Percentiles rank a stretch among this genome's conserved stretches.
phyloP scores from a whole-genome alignment of 139 green algal genomes.

The Chlamydomonas sp. region DNA sequence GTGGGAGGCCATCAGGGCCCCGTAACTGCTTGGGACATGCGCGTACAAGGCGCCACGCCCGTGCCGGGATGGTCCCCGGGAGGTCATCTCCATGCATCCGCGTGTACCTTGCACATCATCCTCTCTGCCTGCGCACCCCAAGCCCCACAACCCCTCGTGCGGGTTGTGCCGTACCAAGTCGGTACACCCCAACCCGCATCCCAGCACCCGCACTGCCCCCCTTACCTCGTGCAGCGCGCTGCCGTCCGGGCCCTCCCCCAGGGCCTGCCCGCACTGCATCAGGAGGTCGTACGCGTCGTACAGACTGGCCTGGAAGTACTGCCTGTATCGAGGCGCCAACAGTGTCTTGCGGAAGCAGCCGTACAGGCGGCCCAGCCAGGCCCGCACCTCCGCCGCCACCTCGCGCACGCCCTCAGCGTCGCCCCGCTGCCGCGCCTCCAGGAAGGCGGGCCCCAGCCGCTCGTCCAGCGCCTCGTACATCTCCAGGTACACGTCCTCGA shows the following conservation, averaged over 20 bases:
- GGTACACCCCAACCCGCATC: background rate
- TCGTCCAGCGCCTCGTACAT: constrained; percentile 27
- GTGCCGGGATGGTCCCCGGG: no score
- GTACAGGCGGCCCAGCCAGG: constrained; percentile 29
- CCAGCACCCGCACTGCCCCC: background rate
- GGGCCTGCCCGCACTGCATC: background rate
- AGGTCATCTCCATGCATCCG: no score
- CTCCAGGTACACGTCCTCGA: constrained; percentile 35
- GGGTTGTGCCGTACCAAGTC: no score
- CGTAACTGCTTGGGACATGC: no score
- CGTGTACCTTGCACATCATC: no score
- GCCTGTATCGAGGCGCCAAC: constrained; percentile 12
- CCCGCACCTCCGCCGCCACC: constrained; percentile 4
- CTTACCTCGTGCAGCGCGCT: constrained; percentile 16
- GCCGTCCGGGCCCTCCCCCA: constrained; percentile 22
- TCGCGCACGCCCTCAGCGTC: constrained; percentile 26
- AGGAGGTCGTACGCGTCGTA: constrained; percentile 35
- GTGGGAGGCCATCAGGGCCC: no score
- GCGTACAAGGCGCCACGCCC: no score
- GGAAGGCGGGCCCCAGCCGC: constrained; percentile 17
- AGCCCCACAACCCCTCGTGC: no score
- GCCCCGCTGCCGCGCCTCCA: constrained; percentile 1
- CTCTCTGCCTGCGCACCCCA: no score
- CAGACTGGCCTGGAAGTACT: constrained; percentile 18
- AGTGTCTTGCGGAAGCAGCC: constrained; percentile 34